A percentile compares a stretch with the other conserved stretches of the same genome.
phyloP scores from a whole-genome alignment of 2,329 filamentous ascomycete species.

The Geosmithia putterillii region DNA sequence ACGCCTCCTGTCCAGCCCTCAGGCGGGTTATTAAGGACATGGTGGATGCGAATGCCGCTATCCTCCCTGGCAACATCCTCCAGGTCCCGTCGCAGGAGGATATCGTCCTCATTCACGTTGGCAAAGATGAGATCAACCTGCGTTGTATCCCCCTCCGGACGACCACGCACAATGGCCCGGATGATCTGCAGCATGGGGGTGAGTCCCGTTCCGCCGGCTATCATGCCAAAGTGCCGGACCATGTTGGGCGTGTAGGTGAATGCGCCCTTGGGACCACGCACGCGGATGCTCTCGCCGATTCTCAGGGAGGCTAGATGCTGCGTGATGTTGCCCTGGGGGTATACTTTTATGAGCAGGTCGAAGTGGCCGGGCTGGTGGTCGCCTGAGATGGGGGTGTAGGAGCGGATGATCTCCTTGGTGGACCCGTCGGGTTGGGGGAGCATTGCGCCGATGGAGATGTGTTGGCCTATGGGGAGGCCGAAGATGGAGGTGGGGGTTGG shows the following conservation, averaged over 20 bases:
- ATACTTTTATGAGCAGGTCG: constrained; percentile 95
- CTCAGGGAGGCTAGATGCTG: constrained; percentile 76
- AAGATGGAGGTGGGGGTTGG: constrained; percentile 69
- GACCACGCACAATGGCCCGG: constrained; percentile 75
- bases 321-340: constrained; percentile 95
- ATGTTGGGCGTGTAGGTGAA: constrained; percentile 98
- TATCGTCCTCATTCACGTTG: constrained; percentile 88
- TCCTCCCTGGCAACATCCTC: constrained; percentile 30
- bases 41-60: constrained; percentile 73
- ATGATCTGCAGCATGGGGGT: constrained; percentile 97
- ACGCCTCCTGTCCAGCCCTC: constrained; percentile 85
- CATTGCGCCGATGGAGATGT: constrained; percentile 87
- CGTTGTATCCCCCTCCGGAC: constrained; percentile 68
- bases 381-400: constrained; percentile 84
- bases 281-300: constrained; percentile 78
- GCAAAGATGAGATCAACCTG: constrained; percentile 93
- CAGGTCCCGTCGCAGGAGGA: constrained; percentile 61
- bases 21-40: constrained; percentile 92
- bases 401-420: constrained; percentile 75
- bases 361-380: constrained; percentile 86
- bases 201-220: constrained; percentile 93
- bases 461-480: constrained; percentile 94
- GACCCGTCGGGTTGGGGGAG: constrained; percentile 56
- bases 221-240: constrained; percentile 94
- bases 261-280: constrained; percentile 89